A percentile compares a stretch with the other conserved stretches of the same genome.
These are phyloP conservation scores for Solanum pimpinellifolium DNA, from an alignment of 257 asterid genomes.

Conservation along the genomic window DNA sequence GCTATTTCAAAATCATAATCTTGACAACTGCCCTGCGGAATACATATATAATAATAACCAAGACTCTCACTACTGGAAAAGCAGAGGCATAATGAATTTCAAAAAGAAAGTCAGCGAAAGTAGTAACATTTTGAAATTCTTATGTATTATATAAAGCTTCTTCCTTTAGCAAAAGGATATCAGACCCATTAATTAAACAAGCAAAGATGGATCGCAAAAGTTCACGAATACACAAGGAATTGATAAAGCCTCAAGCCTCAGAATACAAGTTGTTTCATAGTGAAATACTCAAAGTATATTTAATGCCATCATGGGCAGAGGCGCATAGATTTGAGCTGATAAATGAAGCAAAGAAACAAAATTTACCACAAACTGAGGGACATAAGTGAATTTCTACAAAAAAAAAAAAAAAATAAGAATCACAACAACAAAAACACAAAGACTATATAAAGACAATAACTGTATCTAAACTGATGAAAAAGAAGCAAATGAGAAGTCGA, in stretches of 20 bases:
- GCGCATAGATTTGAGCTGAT: background rate
- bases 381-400: background rate
- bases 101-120: background rate
- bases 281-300: conserved; percentile 46
- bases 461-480: too few species aligned
- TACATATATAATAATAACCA: background rate
- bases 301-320: conserved; percentile 48
- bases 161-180: background rate
- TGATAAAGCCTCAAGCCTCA: conserved; percentile 28
- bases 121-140: background rate
- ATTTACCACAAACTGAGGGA: background rate
- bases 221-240: background rate
- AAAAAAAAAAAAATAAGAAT: background rate
- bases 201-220: background rate
- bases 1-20: background rate
- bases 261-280: conserved; percentile 21
- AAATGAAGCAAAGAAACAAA: background rate
- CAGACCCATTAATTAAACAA: background rate
- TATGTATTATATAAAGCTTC: background rate
- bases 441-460: background rate
- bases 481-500: background rate
- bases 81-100: background rate
- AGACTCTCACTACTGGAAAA: background rate
- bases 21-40: background rate
- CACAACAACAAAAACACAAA: background rate